phyloP scores from a whole-genome alignment of 331 rosid genomes.

The Malus hybrid region DNA sequence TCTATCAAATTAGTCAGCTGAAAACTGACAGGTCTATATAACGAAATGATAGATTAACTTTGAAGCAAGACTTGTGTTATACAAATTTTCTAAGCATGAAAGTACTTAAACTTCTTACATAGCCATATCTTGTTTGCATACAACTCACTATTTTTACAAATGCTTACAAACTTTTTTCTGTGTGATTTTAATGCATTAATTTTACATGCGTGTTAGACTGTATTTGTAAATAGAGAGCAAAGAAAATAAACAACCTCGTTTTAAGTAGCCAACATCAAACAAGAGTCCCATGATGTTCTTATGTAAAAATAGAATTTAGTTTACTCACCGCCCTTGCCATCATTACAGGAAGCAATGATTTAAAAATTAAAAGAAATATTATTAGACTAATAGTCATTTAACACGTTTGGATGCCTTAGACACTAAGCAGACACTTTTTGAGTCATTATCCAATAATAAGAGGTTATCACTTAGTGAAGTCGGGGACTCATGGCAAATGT shows the following conservation, averaged over 20 bases:
- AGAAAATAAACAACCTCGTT: no score
- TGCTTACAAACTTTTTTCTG: not conserved
- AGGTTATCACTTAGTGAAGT: not conserved
- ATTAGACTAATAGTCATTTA: not conserved
- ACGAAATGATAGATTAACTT: not conserved
- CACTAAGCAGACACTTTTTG: not conserved
- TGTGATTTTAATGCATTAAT: not conserved
- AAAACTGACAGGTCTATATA: not conserved
- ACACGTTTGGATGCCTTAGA: not conserved
- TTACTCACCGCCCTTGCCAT: not conserved
- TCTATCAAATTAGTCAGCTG: not conserved
- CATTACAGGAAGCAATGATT: not conserved
- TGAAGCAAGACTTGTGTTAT: not conserved
- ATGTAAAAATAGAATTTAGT: not conserved
- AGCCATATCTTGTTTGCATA: not conserved
- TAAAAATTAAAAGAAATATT: not conserved
- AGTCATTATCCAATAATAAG: conserved; percentile 5
- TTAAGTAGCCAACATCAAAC: not conserved
- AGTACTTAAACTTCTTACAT: not conserved
- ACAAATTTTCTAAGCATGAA: not conserved
- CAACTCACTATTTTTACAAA: not conserved
- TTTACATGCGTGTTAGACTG: not conserved
- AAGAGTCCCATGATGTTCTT: not conserved
- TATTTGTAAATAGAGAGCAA: no score
- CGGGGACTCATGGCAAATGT: not conserved